Conservation (phyloP, 331 rosid genomes). For the Pyrus hybrid region DNA sequence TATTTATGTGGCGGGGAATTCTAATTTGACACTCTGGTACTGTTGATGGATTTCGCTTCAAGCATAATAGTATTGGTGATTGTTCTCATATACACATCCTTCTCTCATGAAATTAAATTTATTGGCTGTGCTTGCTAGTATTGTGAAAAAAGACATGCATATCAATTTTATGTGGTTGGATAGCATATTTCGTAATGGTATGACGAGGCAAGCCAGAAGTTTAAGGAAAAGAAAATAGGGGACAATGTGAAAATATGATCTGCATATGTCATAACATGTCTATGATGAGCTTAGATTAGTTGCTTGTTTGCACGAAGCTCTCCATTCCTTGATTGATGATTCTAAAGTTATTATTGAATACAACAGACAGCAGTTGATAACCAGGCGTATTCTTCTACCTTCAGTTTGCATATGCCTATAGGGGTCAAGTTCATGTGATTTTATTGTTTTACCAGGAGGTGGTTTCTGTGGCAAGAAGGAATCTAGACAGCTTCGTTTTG, state of each 20-base stretch:
- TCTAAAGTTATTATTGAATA: slow-evolving; percentile 75
- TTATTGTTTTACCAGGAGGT: too few relatives aligned
- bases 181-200: neutral
- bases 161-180: neutral
- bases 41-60: too few relatives aligned
- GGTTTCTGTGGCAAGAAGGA: too few relatives aligned
- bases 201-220: neutral
- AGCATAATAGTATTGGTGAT: too few relatives aligned
- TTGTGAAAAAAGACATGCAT: neutral
- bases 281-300: slow-evolving; percentile 1
- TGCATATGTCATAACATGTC: neutral
- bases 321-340: slow-evolving; percentile 68
- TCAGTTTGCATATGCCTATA: too few relatives aligned
- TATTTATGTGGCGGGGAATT: neutral
- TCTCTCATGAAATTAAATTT: too few relatives aligned
- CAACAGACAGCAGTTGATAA: slow-evolving; percentile 81
- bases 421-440: too few relatives aligned
- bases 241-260: neutral
- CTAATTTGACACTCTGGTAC: too few relatives aligned
- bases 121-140: too few relatives aligned
- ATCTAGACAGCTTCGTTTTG: too few relatives aligned
- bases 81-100: too few relatives aligned
- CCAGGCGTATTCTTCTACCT: slow-evolving; percentile 38
- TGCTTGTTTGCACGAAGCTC: slow-evolving; percentile 59
- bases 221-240: neutral